A percentile compares a stretch with the other conserved stretches of the same genome.
phyloP scores from a whole-genome alignment of 306 rosid genomes.

The Castanospermum australe region DNA sequence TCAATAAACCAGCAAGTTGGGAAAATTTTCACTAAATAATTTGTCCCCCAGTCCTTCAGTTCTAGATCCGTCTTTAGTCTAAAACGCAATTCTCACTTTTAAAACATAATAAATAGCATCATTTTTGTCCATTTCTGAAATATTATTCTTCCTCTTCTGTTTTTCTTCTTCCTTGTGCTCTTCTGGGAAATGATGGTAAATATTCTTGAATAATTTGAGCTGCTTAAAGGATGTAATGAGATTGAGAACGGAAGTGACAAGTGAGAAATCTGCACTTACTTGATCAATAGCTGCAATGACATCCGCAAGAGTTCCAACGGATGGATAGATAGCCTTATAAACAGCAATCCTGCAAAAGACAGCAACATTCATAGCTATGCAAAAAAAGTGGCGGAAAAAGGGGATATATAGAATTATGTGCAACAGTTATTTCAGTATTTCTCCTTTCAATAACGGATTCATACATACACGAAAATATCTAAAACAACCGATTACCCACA shows the following conservation, averaged over 20 bases:
- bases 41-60: neutral
- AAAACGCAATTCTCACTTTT: no score
- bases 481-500: neutral
- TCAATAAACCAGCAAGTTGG: neutral
- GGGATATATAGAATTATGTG: no score
- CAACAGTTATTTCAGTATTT: neutral
- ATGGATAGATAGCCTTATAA: conserved; percentile 82
- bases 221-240: neutral
- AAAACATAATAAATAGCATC: neutral
- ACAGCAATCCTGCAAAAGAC: conserved; percentile 69
- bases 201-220: neutral
- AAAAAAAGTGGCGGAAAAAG: no score
- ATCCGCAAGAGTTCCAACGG: conserved; percentile 63
- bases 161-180: neutral
- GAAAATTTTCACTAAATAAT: neutral
- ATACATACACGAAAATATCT: neutral
- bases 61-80: no score
- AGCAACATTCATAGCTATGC: neutral
- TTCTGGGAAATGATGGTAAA: neutral
- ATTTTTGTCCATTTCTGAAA: neutral
- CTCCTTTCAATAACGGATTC: neutral
- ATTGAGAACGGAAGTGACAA: neutral
- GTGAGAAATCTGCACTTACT: conserved; percentile 38
- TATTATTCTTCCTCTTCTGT: no score
- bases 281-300: conserved; percentile 79